Evolutionary conservation across 23 red algal genomes (phyloP).

Genomic region (Cyanidium caldarium): DNA sequence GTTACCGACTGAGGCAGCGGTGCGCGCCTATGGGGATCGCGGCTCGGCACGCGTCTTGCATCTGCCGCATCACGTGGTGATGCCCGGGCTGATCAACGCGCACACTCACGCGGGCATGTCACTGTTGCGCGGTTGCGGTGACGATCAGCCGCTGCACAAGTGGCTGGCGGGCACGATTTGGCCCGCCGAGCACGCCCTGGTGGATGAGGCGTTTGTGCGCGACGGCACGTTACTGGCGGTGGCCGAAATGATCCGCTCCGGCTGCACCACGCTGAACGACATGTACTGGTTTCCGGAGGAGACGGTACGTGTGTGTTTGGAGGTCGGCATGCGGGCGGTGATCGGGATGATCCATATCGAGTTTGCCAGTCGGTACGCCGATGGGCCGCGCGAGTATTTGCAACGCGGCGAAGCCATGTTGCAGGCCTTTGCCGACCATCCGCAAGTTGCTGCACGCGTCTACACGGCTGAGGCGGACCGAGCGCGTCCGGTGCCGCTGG

Average conservation of each 20-base stretch:
- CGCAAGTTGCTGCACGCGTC: no score
- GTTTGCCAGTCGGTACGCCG: slow-evolving; percentile 57
- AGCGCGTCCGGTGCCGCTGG: not conserved
- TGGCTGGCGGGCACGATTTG: slow-evolving; percentile 78
- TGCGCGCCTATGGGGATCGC: slow-evolving; percentile 8
- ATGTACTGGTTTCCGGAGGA: slow-evolving; percentile 83
- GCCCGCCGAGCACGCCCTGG: slow-evolving; percentile 57
- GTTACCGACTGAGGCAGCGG: slow-evolving; percentile 19
- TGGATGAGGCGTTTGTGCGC: slow-evolving; percentile 41
- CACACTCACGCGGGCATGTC: slow-evolving; percentile 92
- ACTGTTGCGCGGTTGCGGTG: slow-evolving; percentile 67
- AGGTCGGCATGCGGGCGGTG: slow-evolving; percentile 63
- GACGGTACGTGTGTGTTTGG: not conserved
- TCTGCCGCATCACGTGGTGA: slow-evolving; percentile 35
- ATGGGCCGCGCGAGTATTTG: slow-evolving; percentile 32
- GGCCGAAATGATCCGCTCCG: slow-evolving; percentile 71
- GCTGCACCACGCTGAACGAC: slow-evolving; percentile 71
- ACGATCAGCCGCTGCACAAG: slow-evolving; percentile 58
- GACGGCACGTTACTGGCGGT: slow-evolving; percentile 53
- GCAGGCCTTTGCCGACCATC: slow-evolving; percentile 9
- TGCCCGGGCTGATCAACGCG: slow-evolving; percentile 91
- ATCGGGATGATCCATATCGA: slow-evolving; percentile 59
- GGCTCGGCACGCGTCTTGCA: slow-evolving; percentile 10
- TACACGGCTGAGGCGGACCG: no score
- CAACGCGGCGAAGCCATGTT: slow-evolving; percentile 17